Evolutionary conservation across 2,329 filamentous ascomycete genomes (phyloP), one percentile per base, ranked within the genome.

Genomic region (Calonectria ilicicola): DNA sequence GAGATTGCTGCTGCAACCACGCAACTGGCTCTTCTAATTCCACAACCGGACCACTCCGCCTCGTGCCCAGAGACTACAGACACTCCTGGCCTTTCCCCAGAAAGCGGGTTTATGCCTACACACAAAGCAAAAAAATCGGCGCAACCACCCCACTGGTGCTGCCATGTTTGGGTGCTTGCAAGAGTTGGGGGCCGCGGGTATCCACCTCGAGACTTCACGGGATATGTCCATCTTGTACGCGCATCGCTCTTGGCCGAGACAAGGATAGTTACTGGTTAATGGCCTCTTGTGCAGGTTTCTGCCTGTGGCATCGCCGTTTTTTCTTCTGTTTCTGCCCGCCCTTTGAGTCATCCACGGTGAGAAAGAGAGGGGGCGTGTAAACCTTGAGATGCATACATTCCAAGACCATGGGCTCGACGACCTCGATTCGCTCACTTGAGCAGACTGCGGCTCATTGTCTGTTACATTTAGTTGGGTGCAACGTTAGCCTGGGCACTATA

Each of bases 361-460:
- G 63, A 26, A n/a, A 42, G 27, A 65, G 44, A 68, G 60, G 67
- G 62, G 49, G 72, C 51, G 72, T 73, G 72, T 67, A 49, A 56
- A 40, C 66, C 69, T n/a, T 47, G 38, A 42, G 65, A 67, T 60
- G n/a, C 38, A 65, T 62, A 42, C 49, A 62, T 42, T 32, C 65
- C 40, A 40, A 64, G 63, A 70, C 53, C 60, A 51, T 49, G 51
- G 51, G 51, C 26, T 51, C 56, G 38, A 51, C 66, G 53, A 35
- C 32, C n/a, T 68, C 73, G 27, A 72, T 69, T 76, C 65, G 68
- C 40, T 69, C 58, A 44, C n/a, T 44, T 38, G 53, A 27, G 14
- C 29, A 72, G 47, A 47, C 64, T 79, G 76, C 58, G 76, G 78
- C 73, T 79, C 77, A 63, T 46, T 75, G 65, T 26, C 75, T 27